Base-by-base conservation (phyloP, 1,284 basidiomycete species). In the Fomitopsis betulina region DNA sequence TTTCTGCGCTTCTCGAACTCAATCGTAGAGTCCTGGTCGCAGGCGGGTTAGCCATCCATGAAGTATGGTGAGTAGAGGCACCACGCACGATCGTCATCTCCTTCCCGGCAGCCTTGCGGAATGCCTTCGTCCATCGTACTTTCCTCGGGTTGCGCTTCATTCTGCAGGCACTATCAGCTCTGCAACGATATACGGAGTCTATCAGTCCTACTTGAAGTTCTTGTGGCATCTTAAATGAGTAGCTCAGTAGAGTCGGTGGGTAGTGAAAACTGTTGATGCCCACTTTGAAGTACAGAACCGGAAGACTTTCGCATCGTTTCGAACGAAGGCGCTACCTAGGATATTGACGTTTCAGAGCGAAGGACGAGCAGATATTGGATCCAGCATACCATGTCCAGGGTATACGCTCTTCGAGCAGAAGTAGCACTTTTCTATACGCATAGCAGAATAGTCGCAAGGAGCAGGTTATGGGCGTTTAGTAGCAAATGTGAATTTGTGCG, bases 141-240 rank as follows among this genome's bases (percentile, higher is more conserved):
- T 99, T 99, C 64, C 97, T 87, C 52, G 97, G 97, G 78, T 99
- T 99, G 54, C 97, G 91, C 81, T 99, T 99, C 96, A 99, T 98
- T 78, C 94, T 96, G 68, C 6, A 54, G 37, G 27, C 9, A 17
- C 27, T 49, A 40, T 27, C 15, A 38, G 30, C 4, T 35, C 3
- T 47, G 5, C 54, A 38, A 54, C 43, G 19, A 43, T 33, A 10
- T 13, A 15, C 32, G n/a, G 21, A 13, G 2, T 49, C 5, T 25
- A 23, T 56, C 21, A 5, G 10, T 64, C 80, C 65, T 66, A 93
- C 92, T 98, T 98, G 85, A 98, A 98, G 77, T 97, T 98, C 77
- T 98, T 98, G 74, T 96, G 93, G 72, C 94, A 94, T 81, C 92
- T 94, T 37, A 8, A 15, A 30, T n/a, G 21, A 15, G 3, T 17